Base-by-base conservation (phyloP, 2,329 filamentous ascomycete genomes). In the Alternaria sp. region DNA sequence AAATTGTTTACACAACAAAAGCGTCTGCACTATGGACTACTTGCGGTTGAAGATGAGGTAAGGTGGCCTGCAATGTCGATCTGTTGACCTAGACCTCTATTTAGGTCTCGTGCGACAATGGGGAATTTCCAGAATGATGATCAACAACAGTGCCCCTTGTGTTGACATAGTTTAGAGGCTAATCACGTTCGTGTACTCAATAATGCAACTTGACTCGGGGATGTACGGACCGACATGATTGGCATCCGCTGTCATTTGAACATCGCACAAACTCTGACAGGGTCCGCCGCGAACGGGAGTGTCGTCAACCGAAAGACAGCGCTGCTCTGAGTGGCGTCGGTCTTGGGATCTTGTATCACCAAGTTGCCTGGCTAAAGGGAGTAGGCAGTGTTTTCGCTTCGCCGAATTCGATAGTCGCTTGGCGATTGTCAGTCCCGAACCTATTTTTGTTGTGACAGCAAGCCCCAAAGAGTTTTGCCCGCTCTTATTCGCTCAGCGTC, bases 1-100 rank as follows among this genome's bases (percentile, higher is more conserved):
- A 50, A 5, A 38, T 50, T 50, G 20, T 50, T 27, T 50, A 36
- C 20, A 50, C 14, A 50, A 50, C 18, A 36, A 50, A 34, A 22
- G 46, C 50, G 27, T 41, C 44, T 41, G 50, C 38, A 54, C 56
- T 30, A 54, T 44, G 32, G 22, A 20, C 34, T 30, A 27, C 34
- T 22, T 38, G 32, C 30, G 11, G 18, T 41, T 14, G 41, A 36
- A 25, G 50, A 32, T 44, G 50, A 46, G 50, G 53, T 59, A 27
- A 41, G 51, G 51, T 45, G 50, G 25, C 36, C 25, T 40, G 32
- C 32, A 46, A 48, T 22, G 56, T 41, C 34, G 56, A 59, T 59
- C 56, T 59, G 18, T 59, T n/a, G 46, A 50, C 46, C 32, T 38
- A 50, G 46, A n/a, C 14, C 16, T 50, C 46, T 50, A 32, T 36